A percentile compares a stretch with the other conserved stretches of the same genome.
These are phyloP conservation scores for Yamadazyma atmosphaerica DNA, from an alignment of 1,139 yeast genomes.

Conservation along the genomic window DNA sequence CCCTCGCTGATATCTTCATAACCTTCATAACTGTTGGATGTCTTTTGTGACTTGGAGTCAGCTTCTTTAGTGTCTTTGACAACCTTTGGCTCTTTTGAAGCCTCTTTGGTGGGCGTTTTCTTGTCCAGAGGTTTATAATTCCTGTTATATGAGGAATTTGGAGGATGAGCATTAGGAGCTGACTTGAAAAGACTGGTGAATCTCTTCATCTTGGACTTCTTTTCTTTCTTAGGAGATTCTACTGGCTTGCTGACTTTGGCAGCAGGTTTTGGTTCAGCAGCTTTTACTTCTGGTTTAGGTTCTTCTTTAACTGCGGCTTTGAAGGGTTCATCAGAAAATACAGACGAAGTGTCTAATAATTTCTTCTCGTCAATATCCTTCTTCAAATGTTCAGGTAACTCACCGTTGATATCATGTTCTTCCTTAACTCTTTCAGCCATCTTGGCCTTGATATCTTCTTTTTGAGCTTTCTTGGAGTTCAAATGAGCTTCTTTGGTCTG, in stretches of 20 bases:
- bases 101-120: conserved; percentile 5
- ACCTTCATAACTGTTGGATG: conserved; percentile 16
- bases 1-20: conserved; percentile 27
- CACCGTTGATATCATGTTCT: conserved; percentile 46
- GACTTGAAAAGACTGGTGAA: conserved; percentile 16
- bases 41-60: conserved; percentile 12
- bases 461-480: conserved; percentile 30
- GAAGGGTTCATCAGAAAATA: conserved; percentile 31
- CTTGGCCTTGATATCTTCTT: conserved; percentile 32
- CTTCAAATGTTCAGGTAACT: conserved; percentile 55
- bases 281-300: conserved; percentile 11
- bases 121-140: conserved; percentile 7
- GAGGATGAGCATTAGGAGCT: conserved; percentile 5
- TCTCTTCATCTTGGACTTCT: conserved; percentile 14
- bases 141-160: conserved; percentile 6
- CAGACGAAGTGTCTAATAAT: conserved; percentile 41
- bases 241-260: not conserved
- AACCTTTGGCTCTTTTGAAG: not conserved
- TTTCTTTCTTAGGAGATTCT: conserved; percentile 8
- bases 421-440: conserved; percentile 39
- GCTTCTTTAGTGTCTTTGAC: conserved; percentile 7
- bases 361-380: conserved; percentile 41
- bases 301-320: conserved; percentile 9
- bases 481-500: conserved; percentile 30
- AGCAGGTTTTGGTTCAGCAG: conserved; percentile 5